Base-by-base conservation (phyloP, 1,139 yeast species). In the Waltiozyma sp. region DNA sequence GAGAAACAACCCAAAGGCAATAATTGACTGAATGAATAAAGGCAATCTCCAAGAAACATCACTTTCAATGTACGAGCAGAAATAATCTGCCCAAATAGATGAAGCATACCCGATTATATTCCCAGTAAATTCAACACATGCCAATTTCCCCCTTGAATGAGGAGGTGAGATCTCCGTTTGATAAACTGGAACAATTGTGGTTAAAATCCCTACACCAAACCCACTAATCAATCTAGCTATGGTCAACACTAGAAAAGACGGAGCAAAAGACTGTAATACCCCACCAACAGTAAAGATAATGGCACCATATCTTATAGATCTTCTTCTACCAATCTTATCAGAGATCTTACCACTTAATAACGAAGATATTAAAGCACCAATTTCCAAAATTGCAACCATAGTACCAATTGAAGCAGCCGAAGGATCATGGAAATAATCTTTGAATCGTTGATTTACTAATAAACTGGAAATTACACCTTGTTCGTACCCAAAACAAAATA, bases 171-270 rank as follows among this genome's bases (percentile, higher is more conserved):
- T 86, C 60, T 89, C 97, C 7, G 87, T 76, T 64, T 88, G 96
- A 61, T 87, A 89, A 41, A 91, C 86, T 0, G 97, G 96, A n/a
- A 91, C 93, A 43, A 88, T 86, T 7, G 95, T 86, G n/a, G 94
- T 82, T 44, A 89, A 69, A 56, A 86, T 72, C 13, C 96, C 97
- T 39, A 89, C 89, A 15, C 95, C 96, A 34, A 88, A 54, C 58
- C 96, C 96, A 39, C 89, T 76, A 38, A 88, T 71, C 40, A 87
- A 71, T 52, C 97, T 71, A 1, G 96, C 96, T 33, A 75, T 47
- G 26, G 85, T 77, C 61, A 88, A 68, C 41, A 70, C 61, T 19
- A 56, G 37, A 60, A 80, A 71, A 41, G 64, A 68, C 15, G 62
- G 58, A 1, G 87, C 65, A 35, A 70, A 60, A 1, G 93, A 73